phyloP scores from a whole-genome alignment of 805 yeast genomes.

The Zygosaccharomyces gambellarensis region DNA sequence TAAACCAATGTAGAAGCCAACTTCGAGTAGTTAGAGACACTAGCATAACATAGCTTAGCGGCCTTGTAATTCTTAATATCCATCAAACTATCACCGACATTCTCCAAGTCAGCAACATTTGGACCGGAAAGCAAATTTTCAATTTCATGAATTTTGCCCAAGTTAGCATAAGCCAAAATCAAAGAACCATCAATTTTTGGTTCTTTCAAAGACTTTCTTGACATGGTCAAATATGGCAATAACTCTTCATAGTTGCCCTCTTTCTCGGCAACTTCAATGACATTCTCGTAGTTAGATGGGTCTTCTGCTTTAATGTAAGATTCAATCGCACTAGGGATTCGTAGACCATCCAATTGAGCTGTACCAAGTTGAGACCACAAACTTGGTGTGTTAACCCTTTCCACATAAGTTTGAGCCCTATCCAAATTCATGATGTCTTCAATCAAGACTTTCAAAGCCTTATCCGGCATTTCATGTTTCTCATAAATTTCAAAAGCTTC shows the following conservation, averaged over 20 bases:
- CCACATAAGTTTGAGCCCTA: constrained; percentile 91
- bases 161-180: constrained; percentile 77
- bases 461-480: constrained; percentile 67
- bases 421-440: constrained; percentile 93
- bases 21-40: constrained; percentile 89
- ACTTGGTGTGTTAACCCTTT: constrained; percentile 76
- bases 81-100: constrained; percentile 86
- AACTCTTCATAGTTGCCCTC: constrained; percentile 96
- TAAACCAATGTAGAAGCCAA: constrained; percentile 94
- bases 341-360: constrained; percentile 90
- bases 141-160: constrained; percentile 71
- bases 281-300: constrained; percentile 83
- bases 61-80: constrained; percentile 82
- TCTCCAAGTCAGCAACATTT: constrained; percentile 88
- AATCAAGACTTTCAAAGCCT: constrained; percentile 85
- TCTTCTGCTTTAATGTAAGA: constrained; percentile 91
- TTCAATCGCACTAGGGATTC: constrained; percentile 85
- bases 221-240: constrained; percentile 80
- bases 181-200: constrained; percentile 90
- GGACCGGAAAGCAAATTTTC: constrained; percentile 79
- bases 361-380: constrained; percentile 94
- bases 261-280: constrained; percentile 90
- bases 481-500: constrained; percentile 93
- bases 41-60: constrained; percentile 80
- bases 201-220: constrained; percentile 86